Base-by-base conservation (phyloP, 495 filamentous ascomycete species). In the Xylaria palmicola region DNA sequence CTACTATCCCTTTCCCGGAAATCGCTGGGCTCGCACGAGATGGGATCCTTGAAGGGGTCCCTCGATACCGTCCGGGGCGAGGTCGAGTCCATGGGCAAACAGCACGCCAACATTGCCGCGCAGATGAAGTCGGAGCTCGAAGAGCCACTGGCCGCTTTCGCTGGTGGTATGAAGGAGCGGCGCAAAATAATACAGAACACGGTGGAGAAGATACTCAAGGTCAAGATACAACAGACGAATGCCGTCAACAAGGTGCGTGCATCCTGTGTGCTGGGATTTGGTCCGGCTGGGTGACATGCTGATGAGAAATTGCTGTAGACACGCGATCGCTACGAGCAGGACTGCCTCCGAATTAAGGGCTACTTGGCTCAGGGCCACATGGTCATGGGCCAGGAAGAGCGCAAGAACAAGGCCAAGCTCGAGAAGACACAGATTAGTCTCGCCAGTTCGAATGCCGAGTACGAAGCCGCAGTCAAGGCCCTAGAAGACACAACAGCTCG, bases 361-460 rank as follows among this genome's bases (percentile, higher is more conserved):
- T 99, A 98, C 67, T 84, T 98, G 17, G 95, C 95, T 8, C 95
- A 99, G 74, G 95, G 94, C 17, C 95, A 99, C 69, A 99, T 99
- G 95, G 95, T 99, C 39, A 98, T 98, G 95, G 95, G 95, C 10
- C 95, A 99, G 61, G 95, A 99, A 65, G 95, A 99, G 75, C 83
- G 93, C 37, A 98, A 97, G 77, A 99, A 99, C 74, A 99, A 99
- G 77, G 91, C 93, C 24, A 97, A 94, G 74, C 85, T 99, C 47
- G 95, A 99, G 74, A 99, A 99, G 79, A 97, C 95, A 6, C 95
- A 98, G 72, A 93, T 96, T 65, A 93, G 94, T 65, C 79, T 98
- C 27, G 91, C 93, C 0, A 88, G 83, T 13, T 91, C 92, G 55
- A 97, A 93, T 75, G 84, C 85, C 41, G 95, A 99, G 62, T 99